Conservation (phyloP, 108 stramenopile genomes). For the Chaetoceros muelleri region DNA sequence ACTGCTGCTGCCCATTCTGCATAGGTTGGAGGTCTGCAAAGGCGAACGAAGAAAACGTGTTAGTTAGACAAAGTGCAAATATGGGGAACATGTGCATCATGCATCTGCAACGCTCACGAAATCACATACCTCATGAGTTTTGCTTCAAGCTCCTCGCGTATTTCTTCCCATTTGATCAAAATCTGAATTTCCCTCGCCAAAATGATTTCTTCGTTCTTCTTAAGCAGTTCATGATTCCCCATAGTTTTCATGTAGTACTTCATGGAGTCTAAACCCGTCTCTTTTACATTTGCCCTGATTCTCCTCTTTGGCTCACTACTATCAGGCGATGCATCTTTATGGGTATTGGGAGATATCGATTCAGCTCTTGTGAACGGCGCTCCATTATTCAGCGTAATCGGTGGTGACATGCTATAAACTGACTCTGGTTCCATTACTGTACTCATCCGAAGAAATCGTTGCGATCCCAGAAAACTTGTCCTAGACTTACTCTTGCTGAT, state of each 20-base stretch:
- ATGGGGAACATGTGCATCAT: not conserved
- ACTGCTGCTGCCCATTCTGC: constrained; percentile 75
- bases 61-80: not conserved
- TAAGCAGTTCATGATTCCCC: constrained; percentile 81
- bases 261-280: constrained; percentile 75
- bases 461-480: not conserved
- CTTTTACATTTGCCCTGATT: constrained; percentile 51
- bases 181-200: constrained; percentile 81
- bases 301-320: constrained; percentile 10
- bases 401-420: not conserved
- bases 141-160: constrained; percentile 54
- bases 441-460: not conserved
- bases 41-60: constrained; percentile 3
- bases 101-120: not conserved
- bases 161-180: constrained; percentile 65
- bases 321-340: constrained; percentile 1
- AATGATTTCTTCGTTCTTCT: constrained; percentile 81
- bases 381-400: no score
- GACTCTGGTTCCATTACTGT: not conserved
- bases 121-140: constrained; percentile 44
- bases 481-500: not conserved
- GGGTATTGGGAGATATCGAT: not conserved
- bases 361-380: constrained; percentile 2
- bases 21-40: constrained; percentile 65
- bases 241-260: constrained; percentile 75